Evolutionary conservation across 1,139 yeast genomes (phyloP).

Genomic region (Scheffersomyces quercinus): DNA sequence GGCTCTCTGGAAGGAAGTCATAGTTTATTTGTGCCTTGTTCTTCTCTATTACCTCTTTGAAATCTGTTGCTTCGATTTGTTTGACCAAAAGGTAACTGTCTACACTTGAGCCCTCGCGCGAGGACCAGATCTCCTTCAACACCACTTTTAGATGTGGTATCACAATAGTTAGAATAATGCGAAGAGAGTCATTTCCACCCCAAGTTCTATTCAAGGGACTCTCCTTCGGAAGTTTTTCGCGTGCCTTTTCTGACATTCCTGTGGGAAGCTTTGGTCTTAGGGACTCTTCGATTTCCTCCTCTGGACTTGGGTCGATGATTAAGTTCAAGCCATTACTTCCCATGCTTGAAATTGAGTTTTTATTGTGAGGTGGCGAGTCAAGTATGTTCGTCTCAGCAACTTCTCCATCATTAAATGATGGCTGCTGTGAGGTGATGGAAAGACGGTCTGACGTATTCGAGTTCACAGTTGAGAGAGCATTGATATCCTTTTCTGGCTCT

Average conservation of each 20-base stretch:
- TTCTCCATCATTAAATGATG: neutral
- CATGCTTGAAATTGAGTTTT: neutral
- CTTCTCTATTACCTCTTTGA: conserved; percentile 18
- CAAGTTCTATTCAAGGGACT: conserved; percentile 54
- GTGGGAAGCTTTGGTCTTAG: conserved; percentile 50
- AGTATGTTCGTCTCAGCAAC: neutral
- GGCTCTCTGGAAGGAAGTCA: conserved; percentile 37
- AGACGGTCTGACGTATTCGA: conserved; percentile 12
- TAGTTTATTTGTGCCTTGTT: conserved; percentile 26
- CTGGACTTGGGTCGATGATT: neutral
- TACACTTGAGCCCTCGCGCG: conserved; percentile 20
- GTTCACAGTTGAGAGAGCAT: conserved; percentile 5
- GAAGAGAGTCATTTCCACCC: conserved; percentile 60
- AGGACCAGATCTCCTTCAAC: conserved; percentile 37
- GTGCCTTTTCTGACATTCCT: conserved; percentile 63
- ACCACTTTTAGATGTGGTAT: conserved; percentile 40
- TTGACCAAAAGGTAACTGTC: conserved; percentile 39
- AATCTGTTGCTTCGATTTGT: conserved; percentile 38
- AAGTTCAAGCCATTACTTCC: neutral
- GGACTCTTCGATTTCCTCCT: conserved; percentile 27
- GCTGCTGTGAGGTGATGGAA: conserved; percentile 4
- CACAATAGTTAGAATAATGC: conserved; percentile 43
- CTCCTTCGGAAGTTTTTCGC: conserved; percentile 57
- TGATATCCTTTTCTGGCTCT: conserved; percentile 3
- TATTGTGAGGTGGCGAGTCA: neutral